Base-by-base conservation (phyloP, 1,284 basidiomycete species). In the Fereydounia khargensis region DNA sequence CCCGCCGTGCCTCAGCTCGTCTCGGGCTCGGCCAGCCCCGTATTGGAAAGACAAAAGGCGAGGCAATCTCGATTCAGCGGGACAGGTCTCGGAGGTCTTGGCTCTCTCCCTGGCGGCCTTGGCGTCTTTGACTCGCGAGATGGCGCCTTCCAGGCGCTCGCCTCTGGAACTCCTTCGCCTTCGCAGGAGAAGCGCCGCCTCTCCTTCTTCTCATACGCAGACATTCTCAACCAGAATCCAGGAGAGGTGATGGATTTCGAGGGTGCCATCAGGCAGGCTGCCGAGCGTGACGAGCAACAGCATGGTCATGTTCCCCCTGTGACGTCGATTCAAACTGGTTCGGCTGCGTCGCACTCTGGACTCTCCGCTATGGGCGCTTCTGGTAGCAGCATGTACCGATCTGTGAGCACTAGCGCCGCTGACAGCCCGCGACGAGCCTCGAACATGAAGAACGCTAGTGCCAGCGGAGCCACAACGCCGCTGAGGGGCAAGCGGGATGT, bases 171-270 rank as follows among this genome's bases (percentile, higher is more conserved):
- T 11, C 50, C 58, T 3, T 55, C 58, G 30, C 50, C 50, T 5
- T 52, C 50, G 11, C 51, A 53, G 5, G 65, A 65, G 25, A 65
- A 65, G 41, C 58, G 67, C n/a, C 47, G 71, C 2, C 49, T 74
- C 3, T 63, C 57, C 14, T 73, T 73, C 49, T 69, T 74, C 42
- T 59, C 65, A 22, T 74, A 74, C 34, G 57, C 70, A 20, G 66
- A 74, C 36, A 62, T 74, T 16, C 45, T 72, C 35, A 70, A 71
- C 43, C 60, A 71, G 28, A 66, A 55, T 35, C 58, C 57, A 35
- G 59, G 59, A 25, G 64, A 68, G 42, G 46, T 68, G 8, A 48
- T 70, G 46, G 65, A 65, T 35, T 47, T 70, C 13, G 52, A 70
- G 13, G 54, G 44, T 14, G 60, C 62, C 4, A 48, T 66, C 7